Evolutionary conservation across 2,329 filamentous ascomycete species (phyloP).

Genomic region (Tolypocladium album): DNA sequence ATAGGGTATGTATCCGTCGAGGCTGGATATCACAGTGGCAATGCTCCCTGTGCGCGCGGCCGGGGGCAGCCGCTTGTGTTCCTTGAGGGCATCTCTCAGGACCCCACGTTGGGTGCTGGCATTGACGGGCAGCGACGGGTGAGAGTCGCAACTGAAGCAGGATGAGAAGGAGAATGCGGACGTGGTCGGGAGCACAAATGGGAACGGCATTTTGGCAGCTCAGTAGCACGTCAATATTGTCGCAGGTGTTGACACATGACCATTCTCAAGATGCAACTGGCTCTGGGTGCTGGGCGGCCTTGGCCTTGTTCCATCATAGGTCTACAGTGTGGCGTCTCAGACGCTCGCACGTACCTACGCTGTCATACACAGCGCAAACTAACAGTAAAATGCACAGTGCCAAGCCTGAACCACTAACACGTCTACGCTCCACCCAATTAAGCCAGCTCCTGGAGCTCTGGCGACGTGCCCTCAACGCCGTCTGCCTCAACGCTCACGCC

Average conservation of each 20-base stretch:
- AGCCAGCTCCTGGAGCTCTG: not conserved
- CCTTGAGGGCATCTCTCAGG: conserved; percentile 74
- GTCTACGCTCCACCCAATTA: not conserved
- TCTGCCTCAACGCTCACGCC: not conserved
- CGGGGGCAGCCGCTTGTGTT: conserved; percentile 75
- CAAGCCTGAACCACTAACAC: not conserved
- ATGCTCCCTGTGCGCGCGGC: conserved; percentile 62
- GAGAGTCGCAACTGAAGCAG: conserved; percentile 66
- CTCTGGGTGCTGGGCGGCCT: not conserved
- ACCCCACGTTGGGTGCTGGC: conserved; percentile 78
- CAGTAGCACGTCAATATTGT: not conserved
- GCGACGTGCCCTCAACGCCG: not conserved
- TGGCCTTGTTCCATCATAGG: not conserved
- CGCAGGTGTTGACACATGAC: not conserved
- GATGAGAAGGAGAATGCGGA: conserved; percentile 75
- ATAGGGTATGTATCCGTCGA: conserved; percentile 76
- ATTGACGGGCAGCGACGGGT: conserved; percentile 77
- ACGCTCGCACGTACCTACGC: not conserved
- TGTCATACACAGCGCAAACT: not conserved
- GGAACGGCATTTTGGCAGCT: conserved; percentile 66
- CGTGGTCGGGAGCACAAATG: conserved; percentile 80
- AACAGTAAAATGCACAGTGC: not conserved
- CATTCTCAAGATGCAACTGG: not conserved
- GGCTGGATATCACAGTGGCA: conserved; percentile 52
- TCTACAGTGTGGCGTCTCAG: not conserved